These are phyloP conservation scores for Gomphus bonarii DNA, from an alignment of 1,284 basidiomycete genomes.

Conservation along the genomic window DNA sequence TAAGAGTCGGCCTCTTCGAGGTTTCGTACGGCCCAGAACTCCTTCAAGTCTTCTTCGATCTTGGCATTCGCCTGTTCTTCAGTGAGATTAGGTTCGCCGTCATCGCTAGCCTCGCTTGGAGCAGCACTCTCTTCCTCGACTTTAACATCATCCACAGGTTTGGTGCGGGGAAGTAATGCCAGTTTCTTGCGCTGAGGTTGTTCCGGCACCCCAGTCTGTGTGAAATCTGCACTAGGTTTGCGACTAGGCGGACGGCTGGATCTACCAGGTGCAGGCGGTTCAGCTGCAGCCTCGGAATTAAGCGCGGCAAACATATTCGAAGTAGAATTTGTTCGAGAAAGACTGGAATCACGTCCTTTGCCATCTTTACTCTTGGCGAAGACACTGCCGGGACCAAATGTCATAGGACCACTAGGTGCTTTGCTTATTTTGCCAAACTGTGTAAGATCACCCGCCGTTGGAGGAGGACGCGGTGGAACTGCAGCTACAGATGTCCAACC, in stretches of 20 bases:
- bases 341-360: conserved; percentile 51
- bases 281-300: conserved; percentile 38
- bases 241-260: conserved; percentile 37
- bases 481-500: conserved; percentile 79
- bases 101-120: conserved; percentile 42
- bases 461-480: conserved; percentile 47
- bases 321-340: conserved; percentile 69
- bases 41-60: conserved; percentile 72
- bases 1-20: conserved; percentile 82
- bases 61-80: conserved; percentile 67
- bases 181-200: conserved; percentile 56
- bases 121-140: conserved; percentile 37
- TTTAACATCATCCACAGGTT: conserved; percentile 33
- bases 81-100: conserved; percentile 44
- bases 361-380: conserved; percentile 57
- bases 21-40: conserved; percentile 68
- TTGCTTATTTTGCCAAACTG: conserved; percentile 83
- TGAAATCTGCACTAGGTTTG: conserved; percentile 40
- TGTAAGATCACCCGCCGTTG: conserved; percentile 80
- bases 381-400: conserved; percentile 73
- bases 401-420: conserved; percentile 34
- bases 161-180: conserved; percentile 51
- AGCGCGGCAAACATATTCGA: conserved; percentile 87
- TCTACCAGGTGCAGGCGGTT: conserved; percentile 33
- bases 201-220: conserved; percentile 24